Conservation (phyloP, 257 asterid species). For the Scutellaria baicalensis region DNA sequence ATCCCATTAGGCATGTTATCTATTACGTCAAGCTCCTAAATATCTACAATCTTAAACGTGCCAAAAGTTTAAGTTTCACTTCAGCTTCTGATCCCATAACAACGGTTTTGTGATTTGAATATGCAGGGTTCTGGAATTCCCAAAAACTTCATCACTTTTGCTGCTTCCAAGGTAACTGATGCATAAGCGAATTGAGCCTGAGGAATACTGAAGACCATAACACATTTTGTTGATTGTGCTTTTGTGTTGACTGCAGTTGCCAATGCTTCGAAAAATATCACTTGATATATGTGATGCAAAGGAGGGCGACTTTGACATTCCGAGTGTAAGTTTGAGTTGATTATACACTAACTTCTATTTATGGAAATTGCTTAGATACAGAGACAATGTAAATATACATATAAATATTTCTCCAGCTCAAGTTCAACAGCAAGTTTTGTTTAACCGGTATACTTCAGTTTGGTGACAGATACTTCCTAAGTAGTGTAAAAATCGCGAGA, state of each 20-base stretch:
- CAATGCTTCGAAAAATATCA: constrained; percentile 80
- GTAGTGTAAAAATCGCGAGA: constrained; percentile 64
- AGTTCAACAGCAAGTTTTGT: not conserved
- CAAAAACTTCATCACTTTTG: constrained; percentile 38
- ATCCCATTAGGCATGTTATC: not conserved
- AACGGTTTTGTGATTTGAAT: not conserved
- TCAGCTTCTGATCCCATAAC: not conserved
- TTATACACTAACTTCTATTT: not conserved
- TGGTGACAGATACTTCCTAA: constrained; percentile 47
- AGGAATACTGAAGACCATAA: not conserved
- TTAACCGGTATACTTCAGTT: constrained; percentile 36
- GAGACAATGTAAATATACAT: not conserved
- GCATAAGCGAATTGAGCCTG: not conserved
- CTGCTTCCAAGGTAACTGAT: constrained; percentile 52
- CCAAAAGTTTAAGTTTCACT: not conserved
- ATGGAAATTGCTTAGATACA: not conserved
- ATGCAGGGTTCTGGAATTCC: constrained; percentile 68
- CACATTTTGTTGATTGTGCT: constrained; percentile 2
- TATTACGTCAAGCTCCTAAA: not conserved
- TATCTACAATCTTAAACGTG: not conserved
- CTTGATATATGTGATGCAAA: constrained; percentile 75
- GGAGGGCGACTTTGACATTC: constrained; percentile 68
- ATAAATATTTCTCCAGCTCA: not conserved
- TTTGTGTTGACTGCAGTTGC: constrained; percentile 44
- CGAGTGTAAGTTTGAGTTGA: constrained; percentile 45